Evolutionary conservation across 1,284 basidiomycete species (phyloP), one percentile per base, ranked within the genome.

Genomic region (Tilletia caries): DNA sequence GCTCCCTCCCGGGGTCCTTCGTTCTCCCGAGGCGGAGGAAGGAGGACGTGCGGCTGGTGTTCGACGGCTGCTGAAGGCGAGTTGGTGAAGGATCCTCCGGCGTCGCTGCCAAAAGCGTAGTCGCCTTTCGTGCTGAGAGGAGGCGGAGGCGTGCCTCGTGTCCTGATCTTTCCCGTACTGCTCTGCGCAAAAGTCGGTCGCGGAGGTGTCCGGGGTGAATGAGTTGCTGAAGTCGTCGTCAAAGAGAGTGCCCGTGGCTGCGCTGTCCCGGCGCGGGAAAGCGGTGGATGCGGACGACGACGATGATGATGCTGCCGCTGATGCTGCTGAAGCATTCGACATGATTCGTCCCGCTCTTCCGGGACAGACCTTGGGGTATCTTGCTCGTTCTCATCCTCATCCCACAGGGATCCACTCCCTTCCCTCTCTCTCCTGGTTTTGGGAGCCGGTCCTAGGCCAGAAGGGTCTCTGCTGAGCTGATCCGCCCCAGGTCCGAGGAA

Each of bases 1-100:
- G 64, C 64, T 44, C 10, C 64, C 64, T 20, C 64, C 64, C n/a
- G 64, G 25, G 15, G 64, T 65, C 18, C 64, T 27, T 37, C 58
- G 29, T 15, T 29, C 58, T 33, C 58, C 58, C 32, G 58, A 50
- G 20, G 48, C 18, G 2, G 48, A 62, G 32, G 58, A 62, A 20
- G 29, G 29, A 33, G 32, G 58, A 33, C 58, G 32, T n/a, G n/a
- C n/a, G 12, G 27, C 33, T 1, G 58, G 58, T 23, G 58, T 62
- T 23, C 33, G 58, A 33, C 58, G 58, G 10, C 58, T 15, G 58
- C 58, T 15, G 58, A 58, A 3, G 67, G 67, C 29, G 67, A 62
- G 43, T 67, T 67, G 41, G 67, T 62, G 37, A 62, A 44, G 13
- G 67, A 67, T 10, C 67, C 67, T 20, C 67, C 67, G 3, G 50